Base-by-base conservation (phyloP, 2,329 filamentous ascomycete species). In the Hypoxylon rubiginosum region DNA sequence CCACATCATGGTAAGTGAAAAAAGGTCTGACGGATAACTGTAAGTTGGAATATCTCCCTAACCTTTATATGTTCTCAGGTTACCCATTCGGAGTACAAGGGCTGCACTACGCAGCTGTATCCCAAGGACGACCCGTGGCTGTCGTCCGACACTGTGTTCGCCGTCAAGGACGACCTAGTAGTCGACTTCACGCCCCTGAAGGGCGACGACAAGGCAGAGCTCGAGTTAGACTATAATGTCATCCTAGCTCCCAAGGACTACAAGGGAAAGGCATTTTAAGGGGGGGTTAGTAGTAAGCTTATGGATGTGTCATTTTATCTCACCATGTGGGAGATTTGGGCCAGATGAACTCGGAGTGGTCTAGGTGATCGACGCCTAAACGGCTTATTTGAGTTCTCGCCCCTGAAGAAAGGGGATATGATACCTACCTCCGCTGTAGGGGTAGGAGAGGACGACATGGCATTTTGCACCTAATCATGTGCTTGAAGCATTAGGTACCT, bases 21-120 rank as follows among this genome's bases (percentile, higher is more conserved):
- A 24, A 24, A 8, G 17, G 30, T 4, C 11, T 15, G 2, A 1
- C 34, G 2, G 24, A 36, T 26, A 46, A 41, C 7, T 55, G 15
- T 5, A 43, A 45, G 17, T 51, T 60, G 34, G 58, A 17, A 28
- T 50, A 30, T 17, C 8, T 32, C 13, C 8, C 34, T 39, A 39
- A 39, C 15, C 2, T n/a, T 39, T n/a, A 11, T 6, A 39, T 7
- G 8, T 30, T 21, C 5, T 46, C n/a, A 81, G 79, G 79, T 85
- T 63, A 87, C 87, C 3, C 84, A 86, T 62, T 84, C 85, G n/a
- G 88, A 88, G 3, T 92, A 91, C 82, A 90, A 89, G 75, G 83
- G 90, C 83, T 71, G 92, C 64, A 91, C 91, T 1, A 93, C 92
- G 0, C 92, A 94, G 78, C 89, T 94, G 57, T 94, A 93, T 76